phyloP scores from a whole-genome alignment of 73 alveolate species.

The Tetrahymena elliotti region DNA sequence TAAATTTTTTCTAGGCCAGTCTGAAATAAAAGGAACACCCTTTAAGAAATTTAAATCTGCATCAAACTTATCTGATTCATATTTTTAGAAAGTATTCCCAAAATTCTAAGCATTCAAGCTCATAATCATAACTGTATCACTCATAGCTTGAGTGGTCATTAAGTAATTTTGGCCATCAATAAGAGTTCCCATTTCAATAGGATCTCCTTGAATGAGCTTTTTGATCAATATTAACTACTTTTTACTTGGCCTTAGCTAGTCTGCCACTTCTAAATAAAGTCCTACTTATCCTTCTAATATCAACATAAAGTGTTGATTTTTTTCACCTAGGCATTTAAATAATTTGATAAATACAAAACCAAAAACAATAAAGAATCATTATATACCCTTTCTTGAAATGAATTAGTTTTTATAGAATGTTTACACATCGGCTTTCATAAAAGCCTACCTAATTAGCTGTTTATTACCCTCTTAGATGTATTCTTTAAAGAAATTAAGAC shows the following conservation, averaged over 20 bases:
- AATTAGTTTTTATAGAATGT: not conserved
- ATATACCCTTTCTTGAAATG: not conserved
- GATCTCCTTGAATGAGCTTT: not conserved
- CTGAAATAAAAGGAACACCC: not conserved
- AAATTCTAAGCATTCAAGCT: not conserved
- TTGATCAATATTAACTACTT: not conserved
- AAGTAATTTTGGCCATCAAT: not conserved
- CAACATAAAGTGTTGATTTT: not conserved
- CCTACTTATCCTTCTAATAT: not conserved
- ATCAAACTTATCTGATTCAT: not conserved
- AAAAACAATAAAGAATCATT: not conserved
- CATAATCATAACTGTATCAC: not conserved
- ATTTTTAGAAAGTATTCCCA: not conserved
- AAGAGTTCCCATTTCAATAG: not conserved
- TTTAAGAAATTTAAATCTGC: not conserved
- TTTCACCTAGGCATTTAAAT: not conserved
- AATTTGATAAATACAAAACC: not conserved
- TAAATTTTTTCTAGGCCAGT: not conserved
- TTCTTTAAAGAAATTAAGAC: not conserved
- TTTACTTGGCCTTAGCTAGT: not conserved
- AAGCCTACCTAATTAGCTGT: not conserved
- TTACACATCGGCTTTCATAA: not conserved
- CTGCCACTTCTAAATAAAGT: not conserved
- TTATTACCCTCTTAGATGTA: not conserved
- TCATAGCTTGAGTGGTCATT: not conserved